phyloP scores from a whole-genome alignment of 139 green algal genomes.

The Volvox africanus region DNA sequence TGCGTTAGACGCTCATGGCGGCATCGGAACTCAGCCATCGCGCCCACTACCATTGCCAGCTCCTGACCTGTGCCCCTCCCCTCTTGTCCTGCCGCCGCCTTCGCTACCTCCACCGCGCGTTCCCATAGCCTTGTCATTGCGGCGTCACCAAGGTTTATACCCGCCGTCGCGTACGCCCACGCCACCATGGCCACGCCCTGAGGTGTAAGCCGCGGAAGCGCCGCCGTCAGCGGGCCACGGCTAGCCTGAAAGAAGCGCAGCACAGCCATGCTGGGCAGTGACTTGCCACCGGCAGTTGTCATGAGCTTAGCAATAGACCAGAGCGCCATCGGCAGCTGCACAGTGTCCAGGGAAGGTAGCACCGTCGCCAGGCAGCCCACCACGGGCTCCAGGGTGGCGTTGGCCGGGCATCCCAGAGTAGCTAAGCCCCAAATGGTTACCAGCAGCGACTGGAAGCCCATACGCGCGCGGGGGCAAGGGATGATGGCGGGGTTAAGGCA shows the following conservation, averaged over 20 bases:
- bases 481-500: no score
- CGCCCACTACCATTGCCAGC: conserved; percentile 18
- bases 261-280: not conserved
- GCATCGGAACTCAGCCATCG: conserved; percentile 38
- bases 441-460: conserved; percentile 16
- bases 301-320: conserved; percentile 20
- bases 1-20: not conserved
- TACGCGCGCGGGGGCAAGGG: not conserved
- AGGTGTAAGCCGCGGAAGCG: not conserved
- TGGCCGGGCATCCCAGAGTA: not conserved
- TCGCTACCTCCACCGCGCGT: not conserved
- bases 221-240: not conserved
- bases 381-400: not conserved
- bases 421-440: conserved; percentile 17
- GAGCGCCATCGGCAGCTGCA: conserved; percentile 27
- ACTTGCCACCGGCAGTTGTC: not conserved
- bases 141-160: not conserved
- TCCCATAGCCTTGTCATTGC: conserved; percentile 30
- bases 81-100: no score
- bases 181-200: conserved; percentile 8
- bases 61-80: not conserved
- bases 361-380: not conserved
- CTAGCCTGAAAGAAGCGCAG: not conserved
- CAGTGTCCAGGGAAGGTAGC: conserved; percentile 11
- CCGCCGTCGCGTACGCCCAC: conserved; percentile 11